Evolutionary conservation across 202 grass and related monocot species (phyloP).

Genomic region (Schoenoplectus triqueter): DNA sequence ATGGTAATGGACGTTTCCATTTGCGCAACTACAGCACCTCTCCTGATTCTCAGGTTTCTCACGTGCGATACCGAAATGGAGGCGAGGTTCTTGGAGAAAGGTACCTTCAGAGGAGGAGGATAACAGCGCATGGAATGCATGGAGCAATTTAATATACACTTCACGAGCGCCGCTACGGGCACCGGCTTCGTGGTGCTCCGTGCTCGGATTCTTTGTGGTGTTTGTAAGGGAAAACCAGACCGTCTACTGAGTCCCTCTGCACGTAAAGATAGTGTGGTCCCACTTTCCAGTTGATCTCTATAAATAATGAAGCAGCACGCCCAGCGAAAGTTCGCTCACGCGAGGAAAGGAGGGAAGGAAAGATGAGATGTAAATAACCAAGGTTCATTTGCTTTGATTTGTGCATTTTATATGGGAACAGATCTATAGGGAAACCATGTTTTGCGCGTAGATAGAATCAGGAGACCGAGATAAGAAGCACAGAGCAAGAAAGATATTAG

Average conservation of each 20-base stretch:
- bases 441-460: too few relatives aligned
- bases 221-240: background rate
- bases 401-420: too few relatives aligned
- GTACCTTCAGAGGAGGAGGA: background rate
- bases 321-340: too few relatives aligned
- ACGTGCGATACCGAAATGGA: background rate
- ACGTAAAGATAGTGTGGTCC: background rate
- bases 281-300: background rate
- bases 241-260: too few relatives aligned
- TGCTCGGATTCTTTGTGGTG: background rate
- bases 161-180: background rate
- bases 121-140: slow-evolving; percentile 2
- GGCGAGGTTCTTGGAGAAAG: background rate
- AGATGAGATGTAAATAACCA: too few relatives aligned
- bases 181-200: background rate
- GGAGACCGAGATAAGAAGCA: too few relatives aligned
- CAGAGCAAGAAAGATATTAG: too few relatives aligned
- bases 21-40: background rate
- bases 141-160: background rate
- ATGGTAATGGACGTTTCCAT: slow-evolving; percentile 46
- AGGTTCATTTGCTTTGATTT: too few relatives aligned
- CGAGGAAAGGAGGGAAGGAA: too few relatives aligned
- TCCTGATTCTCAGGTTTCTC: slow-evolving; percentile 9
- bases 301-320: too few relatives aligned
- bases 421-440: too few relatives aligned